Evolutionary conservation across 306 rosid genomes (phyloP).

Genomic region (Gillenia trifoliata): DNA sequence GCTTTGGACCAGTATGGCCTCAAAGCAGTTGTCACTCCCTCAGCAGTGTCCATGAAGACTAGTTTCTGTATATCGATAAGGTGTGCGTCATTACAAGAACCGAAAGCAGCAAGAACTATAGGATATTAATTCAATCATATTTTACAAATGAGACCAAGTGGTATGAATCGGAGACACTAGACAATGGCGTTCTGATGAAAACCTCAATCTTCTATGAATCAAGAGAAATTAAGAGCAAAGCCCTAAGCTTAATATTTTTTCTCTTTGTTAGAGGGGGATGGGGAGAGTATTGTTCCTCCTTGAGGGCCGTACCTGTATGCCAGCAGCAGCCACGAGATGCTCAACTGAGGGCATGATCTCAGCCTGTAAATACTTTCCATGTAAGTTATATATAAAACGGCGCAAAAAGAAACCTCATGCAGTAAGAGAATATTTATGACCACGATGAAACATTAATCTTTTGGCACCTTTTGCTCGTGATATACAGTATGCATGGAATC

Average conservation of each 20-base stretch:
- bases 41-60: conserved; percentile 63
- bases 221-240: not conserved
- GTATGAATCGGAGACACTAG: not conserved
- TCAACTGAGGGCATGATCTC: conserved; percentile 81
- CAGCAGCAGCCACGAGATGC: conserved; percentile 68
- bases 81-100: not conserved
- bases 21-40: conserved; percentile 51
- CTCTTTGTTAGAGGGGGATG: not conserved
- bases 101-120: not conserved
- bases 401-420: conserved; percentile 12
- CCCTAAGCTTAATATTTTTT: not conserved
- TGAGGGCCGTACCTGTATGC: conserved; percentile 55
- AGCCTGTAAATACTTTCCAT: conserved; percentile 48
- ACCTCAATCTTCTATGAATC: not conserved
- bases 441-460: not conserved
- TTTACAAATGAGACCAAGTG: not conserved
- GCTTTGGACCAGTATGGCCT: conserved; percentile 89
- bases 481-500: conserved; percentile 73
- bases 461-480: conserved; percentile 80
- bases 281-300: not conserved
- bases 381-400: conserved; percentile 7
- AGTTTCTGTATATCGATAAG: conserved; percentile 55
- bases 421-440: not conserved
- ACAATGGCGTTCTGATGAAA: not conserved
- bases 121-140: not conserved